Base-by-base conservation (phyloP, 345 rosid species). In the Ricinus communis region DNA sequence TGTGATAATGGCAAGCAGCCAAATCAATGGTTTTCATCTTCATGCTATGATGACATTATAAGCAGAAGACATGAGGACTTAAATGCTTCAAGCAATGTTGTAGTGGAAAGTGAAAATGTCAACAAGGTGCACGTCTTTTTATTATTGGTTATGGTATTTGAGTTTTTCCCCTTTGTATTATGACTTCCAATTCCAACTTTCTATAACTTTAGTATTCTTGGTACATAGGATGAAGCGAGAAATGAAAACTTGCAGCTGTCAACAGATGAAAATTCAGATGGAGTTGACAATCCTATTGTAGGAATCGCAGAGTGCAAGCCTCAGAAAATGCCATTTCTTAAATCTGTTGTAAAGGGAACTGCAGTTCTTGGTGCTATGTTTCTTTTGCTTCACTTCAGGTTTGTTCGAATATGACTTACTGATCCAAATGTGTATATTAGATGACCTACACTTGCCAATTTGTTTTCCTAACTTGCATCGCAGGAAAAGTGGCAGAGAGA, bases 361-460 rank as follows among this genome's bases (percentile, higher is more conserved):
- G 81, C 65, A 4, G 71, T 52, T 52, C 4, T 69, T 41, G 77
- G 81, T 13, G 71, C 49, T 55, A 28, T 74, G 65, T 52, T 78
- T 15, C 27, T 74, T 25, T 65, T 73, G 21, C 66, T 65, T 60
- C 81, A 65, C 25, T 66, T 78, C 69, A 74, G 81, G 81, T 78
- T 69, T 13, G 77, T n/a, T 41, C 49, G 11, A n/a, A n/a, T 31
- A 19, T 2, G 9, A 9, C 40, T 31, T n/a, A 28, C 52, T 33
- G 12, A 22, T n/a, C n/a, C 2, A n/a, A 8, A 16, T 33, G 7
- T 49, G 36, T 14, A 6, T 25, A 30, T 36, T 31, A 24, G 55
- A 50, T 60, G 49, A 25, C 14, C 47, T 60, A 2, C 1, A 43
- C 41, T 14, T 10, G 16, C n/a, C 25, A 46, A 53, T 15, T 38